Base-by-base conservation (phyloP, 2,329 filamentous ascomycete genomes). In the Sarocladium strictum region DNA sequence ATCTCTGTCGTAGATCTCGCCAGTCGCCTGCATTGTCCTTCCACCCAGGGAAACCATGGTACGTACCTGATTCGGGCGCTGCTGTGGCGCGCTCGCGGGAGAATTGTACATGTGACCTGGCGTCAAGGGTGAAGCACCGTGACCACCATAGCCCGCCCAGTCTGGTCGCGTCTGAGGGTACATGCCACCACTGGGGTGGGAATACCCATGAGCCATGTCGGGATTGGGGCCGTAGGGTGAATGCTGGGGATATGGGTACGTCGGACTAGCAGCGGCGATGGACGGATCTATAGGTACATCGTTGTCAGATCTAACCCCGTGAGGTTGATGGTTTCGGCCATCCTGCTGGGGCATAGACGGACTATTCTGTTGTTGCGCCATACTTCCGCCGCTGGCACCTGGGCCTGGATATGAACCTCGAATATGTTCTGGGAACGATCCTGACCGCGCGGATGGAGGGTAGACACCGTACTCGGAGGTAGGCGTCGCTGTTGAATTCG, bases 231-330 rank as follows among this genome's bases (percentile, higher is more conserved):
- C 84, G 74, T 97, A 97, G 33, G 92, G 90, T 63, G 91, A 93
- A 72, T 96, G 95, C 69, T 88, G 85, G 65, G 32, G 33, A 17
- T 90, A 87, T 64, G 89, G 83, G 71, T 96, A 97, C 65, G 90
- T 92, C 58, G 93, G 92, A 80, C 90, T 96, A 68, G 90, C 89
- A 66, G 89, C 86, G 73, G 91, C 89, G 72, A 97, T 96, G 72
- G 91, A 95, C 68, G 92, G 91, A 95, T 97, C 93, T 97, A 96
- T 92, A 87, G 90, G 90, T 79, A 95, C 85, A 85, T 90, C 87
- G 83, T 82, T 83, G 90, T 96, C 89, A 96, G 92, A 95, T 76
- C 90, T 92, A 76, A 86, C 81, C 80, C 84, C 79, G 72, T 81
- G 79, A 77, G 83, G 80, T 78, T 86, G 86, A 86, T 88, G 84